Base-by-base conservation (phyloP, 1,284 basidiomycete genomes). In the Apiotrichum sp. region DNA sequence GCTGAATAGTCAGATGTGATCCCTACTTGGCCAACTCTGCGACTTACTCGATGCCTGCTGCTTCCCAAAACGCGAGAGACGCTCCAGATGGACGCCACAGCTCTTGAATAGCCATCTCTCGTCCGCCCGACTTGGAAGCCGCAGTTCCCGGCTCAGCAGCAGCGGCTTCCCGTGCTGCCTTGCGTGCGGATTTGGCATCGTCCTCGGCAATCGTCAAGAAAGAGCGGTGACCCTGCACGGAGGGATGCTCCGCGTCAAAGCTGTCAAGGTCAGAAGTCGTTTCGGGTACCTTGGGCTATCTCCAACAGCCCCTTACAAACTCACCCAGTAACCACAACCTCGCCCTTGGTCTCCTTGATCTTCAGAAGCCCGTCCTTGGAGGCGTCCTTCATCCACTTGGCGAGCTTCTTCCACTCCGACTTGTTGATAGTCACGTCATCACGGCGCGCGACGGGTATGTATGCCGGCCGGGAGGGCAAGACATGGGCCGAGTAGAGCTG, bases 401-500 rank as follows among this genome's bases (percentile, higher is more conserved):
- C 82, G 16, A 93, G 80, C 42, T 88, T 89, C 73, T 92, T 93
- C 78, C 86, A 82, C 7, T 81, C 80, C 2, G 64, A 67, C 33
- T 70, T 70, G 11, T 49, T 67, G 38, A 76, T 74, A 8, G 74
- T 71, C 4, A 71, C 73, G 35, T 75, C 68, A 82, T 91, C 53
- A 82, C 81, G 67, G 86, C 91, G 73, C 85, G 84, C 64, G 79
- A 74, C 65, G 14, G 78, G 78, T 69, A 82, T 79, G 54, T 81
- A 82, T 3, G 84, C 83, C 8, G 76, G 88, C 80, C 89, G 82
- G 46, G 80, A 83, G 3, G 89, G 89, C 1, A 93, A 80, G 50
- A 93, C 81, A 66, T 89, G 81, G 5, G 80, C 81, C 0, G 86
- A 83, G 75, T 91, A 92, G 59, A 93, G 83, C 0, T 80, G 79